Evolutionary conservation across 2,329 filamentous ascomycete genomes (phyloP).

Genomic region (Tolypocladium inflatum): DNA sequence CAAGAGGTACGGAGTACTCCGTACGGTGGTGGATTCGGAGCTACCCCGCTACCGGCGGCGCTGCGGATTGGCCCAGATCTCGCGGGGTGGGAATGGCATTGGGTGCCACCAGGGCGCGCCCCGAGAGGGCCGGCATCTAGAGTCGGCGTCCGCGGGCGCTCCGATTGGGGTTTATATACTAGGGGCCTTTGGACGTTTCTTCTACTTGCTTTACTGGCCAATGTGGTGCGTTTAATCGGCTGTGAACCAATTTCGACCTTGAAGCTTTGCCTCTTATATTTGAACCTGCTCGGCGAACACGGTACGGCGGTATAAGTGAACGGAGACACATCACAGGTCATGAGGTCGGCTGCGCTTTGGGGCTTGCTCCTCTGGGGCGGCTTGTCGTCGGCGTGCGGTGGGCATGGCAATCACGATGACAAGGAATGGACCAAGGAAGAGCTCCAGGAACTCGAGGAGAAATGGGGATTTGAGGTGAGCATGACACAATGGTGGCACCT

Average conservation of each 20-base stretch:
- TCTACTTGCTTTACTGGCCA: background rate
- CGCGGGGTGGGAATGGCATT: background rate
- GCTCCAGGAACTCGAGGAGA: slow-evolving; percentile 41
- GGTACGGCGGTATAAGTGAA: background rate
- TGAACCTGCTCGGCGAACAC: background rate
- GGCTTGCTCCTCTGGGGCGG: slow-evolving; percentile 16
- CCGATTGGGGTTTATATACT: background rate
- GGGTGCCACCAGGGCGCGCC: background rate
- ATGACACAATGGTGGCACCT: background rate
- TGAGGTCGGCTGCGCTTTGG: slow-evolving; percentile 15
- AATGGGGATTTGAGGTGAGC: slow-evolving; percentile 50
- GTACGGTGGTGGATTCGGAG: background rate
- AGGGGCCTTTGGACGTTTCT: background rate
- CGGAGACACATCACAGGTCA: slow-evolving; percentile 1
- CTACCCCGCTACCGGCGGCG: background rate
- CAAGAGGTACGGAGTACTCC: too few species aligned
- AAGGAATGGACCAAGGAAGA: slow-evolving; percentile 40
- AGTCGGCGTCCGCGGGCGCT: background rate
- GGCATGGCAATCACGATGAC: slow-evolving; percentile 20
- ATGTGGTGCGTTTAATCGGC: background rate
- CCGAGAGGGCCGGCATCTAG: background rate
- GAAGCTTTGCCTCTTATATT: background rate
- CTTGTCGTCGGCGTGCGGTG: slow-evolving; percentile 15
- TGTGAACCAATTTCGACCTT: background rate
- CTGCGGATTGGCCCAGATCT: background rate